Percentiles rank a stretch among this genome's conserved stretches.
Conservation (phyloP, 441 rosid species). For the Adansonia gregorii region DNA sequence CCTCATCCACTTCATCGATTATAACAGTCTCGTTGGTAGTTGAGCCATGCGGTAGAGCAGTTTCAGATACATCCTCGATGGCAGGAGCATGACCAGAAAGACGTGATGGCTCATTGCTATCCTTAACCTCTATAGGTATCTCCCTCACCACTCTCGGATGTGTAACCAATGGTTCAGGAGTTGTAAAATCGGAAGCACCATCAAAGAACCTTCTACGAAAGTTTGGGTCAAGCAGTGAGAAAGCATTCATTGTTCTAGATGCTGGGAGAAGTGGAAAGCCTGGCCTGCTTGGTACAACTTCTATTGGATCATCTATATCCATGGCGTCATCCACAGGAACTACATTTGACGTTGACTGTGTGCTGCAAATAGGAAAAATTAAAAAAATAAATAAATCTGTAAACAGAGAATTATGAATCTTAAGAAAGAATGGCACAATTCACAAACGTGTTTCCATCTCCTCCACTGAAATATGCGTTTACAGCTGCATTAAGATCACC, state of each 20-base stretch:
- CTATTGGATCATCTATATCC: slow-evolving; percentile 85
- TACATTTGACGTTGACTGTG: slow-evolving; percentile 41
- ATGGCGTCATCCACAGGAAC: slow-evolving; percentile 62
- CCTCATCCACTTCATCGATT: slow-evolving; percentile 64
- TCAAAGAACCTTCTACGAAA: slow-evolving; percentile 47
- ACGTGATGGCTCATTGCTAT: slow-evolving; percentile 56
- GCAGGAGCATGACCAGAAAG: slow-evolving; percentile 59
- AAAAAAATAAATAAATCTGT: slow-evolving; percentile 17
- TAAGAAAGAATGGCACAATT: slow-evolving; percentile 25
- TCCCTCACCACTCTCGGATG: slow-evolving; percentile 86
- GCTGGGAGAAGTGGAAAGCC: slow-evolving; percentile 44
- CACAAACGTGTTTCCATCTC: slow-evolving; percentile 70
- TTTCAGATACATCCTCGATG: slow-evolving; percentile 77
- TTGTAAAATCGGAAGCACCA: slow-evolving; percentile 48
- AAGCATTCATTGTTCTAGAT: slow-evolving; percentile 43
- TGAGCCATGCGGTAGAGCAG: slow-evolving; percentile 49
- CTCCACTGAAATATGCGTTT: slow-evolving; percentile 84
- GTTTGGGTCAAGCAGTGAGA: slow-evolving; percentile 57
- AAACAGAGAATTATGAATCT: neutral
- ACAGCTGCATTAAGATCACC: slow-evolving; percentile 96
- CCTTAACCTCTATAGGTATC: slow-evolving; percentile 84
- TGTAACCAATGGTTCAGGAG: slow-evolving; percentile 55
- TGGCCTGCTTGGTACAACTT: slow-evolving; percentile 40
- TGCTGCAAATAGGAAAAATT: slow-evolving; percentile 40
- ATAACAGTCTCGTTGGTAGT: slow-evolving; percentile 57